Percentiles rank a stretch among this genome's conserved stretches.
Conservation (phyloP, 768 basidiomycete genomes). For the Clavulina sp. region DNA sequence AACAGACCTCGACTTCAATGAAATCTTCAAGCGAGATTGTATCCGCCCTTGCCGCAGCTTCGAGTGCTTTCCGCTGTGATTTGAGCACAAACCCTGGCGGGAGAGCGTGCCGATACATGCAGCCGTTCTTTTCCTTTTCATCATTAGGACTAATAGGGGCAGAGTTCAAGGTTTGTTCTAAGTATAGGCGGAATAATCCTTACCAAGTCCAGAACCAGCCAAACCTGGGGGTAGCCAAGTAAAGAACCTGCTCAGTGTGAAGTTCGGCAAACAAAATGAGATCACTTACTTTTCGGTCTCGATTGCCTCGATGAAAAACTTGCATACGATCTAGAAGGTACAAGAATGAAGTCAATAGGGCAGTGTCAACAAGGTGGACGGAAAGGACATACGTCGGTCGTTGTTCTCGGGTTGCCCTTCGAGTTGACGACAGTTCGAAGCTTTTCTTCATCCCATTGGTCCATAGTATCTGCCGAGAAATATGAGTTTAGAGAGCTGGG, state of each 20-base stretch:
- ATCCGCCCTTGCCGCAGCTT: conserved; percentile 79
- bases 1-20: conserved; percentile 79
- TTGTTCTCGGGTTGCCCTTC: conserved; percentile 83
- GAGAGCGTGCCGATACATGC: conserved; percentile 88
- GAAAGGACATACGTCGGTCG: conserved; percentile 57
- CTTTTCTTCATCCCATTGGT: conserved; percentile 93
- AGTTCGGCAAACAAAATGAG: not conserved
- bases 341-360: not conserved
- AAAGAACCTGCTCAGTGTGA: not conserved
- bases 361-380: not conserved
- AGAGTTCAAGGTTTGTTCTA: conserved; percentile 4
- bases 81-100: conserved; percentile 93
- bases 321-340: conserved; percentile 75
- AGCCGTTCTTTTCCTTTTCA: conserved; percentile 31
- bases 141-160: not conserved
- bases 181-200: conserved; percentile 8
- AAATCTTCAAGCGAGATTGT: conserved; percentile 91
- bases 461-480: conserved; percentile 72
- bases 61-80: conserved; percentile 79
- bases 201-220: conserved; percentile 71
- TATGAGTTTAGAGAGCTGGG: not conserved
- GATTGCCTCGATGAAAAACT: conserved; percentile 90
- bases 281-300: conserved; percentile 57
- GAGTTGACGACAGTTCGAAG: conserved; percentile 70
- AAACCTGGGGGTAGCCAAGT: conserved; percentile 28